Evolutionary conservation across 768 basidiomycete genomes (phyloP).

Genomic region (Gloeostereum incarnatum): DNA sequence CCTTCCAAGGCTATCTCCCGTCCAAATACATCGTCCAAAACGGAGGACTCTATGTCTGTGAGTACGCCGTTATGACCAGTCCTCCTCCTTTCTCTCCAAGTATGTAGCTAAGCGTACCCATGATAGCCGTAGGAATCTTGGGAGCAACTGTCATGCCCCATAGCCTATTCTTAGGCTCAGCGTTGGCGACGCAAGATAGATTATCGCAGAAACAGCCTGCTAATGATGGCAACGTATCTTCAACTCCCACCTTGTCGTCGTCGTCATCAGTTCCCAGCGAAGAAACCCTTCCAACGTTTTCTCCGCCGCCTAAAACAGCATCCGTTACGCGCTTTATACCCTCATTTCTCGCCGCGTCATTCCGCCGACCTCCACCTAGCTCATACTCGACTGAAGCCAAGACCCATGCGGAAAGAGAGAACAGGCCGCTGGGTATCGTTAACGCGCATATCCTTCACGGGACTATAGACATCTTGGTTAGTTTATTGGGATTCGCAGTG

Average conservation of each 20-base stretch:
- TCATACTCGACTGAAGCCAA: slow-evolving; percentile 23
- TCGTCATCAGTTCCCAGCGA: no score
- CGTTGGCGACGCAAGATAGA: slow-evolving; percentile 77
- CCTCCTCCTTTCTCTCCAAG: slow-evolving; percentile 17
- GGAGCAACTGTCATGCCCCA: slow-evolving; percentile 94
- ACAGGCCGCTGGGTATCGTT: slow-evolving; percentile 47
- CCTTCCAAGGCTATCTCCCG: slow-evolving; percentile 72
- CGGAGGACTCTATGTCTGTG: slow-evolving; percentile 59
- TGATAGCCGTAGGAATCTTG: slow-evolving; percentile 57
- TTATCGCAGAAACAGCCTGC: no score
- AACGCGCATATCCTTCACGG: slow-evolving; percentile 57
- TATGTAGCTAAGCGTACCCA: no score
- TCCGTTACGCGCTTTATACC: background rate
- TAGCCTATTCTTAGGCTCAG: slow-evolving; percentile 82
- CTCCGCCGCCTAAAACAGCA: background rate
- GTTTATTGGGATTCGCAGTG: slow-evolving; percentile 77
- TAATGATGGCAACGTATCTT: no score
- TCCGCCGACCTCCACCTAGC: slow-evolving; percentile 9
- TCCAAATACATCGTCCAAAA: slow-evolving; percentile 50
- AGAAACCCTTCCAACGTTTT: no score
- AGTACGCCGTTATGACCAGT: slow-evolving; percentile 17
- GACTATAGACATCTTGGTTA: slow-evolving; percentile 54
- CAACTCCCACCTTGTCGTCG: no score
- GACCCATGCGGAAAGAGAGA: slow-evolving; percentile 45
- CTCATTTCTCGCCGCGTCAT: no score